A percentile compares a stretch with the other conserved stretches of the same genome.
Evolutionary conservation across 352 stramenopile genomes (phyloP).

Genomic region (Aphanomyces euteiches): DNA sequence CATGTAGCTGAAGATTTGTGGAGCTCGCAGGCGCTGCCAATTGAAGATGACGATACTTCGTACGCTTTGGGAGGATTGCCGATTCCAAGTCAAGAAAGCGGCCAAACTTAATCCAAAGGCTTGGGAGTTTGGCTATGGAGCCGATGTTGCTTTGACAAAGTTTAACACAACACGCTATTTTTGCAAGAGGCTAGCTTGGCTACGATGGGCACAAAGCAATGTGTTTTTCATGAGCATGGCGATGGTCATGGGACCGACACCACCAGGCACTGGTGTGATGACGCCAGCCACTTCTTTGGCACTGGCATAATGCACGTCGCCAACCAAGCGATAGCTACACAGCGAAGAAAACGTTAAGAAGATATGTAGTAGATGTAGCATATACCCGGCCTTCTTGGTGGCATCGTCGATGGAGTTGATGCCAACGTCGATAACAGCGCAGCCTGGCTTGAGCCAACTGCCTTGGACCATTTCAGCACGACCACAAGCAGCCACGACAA

Average conservation of each 20-base stretch:
- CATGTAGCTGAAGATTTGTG: too few species aligned
- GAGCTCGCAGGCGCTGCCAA: too few species aligned
- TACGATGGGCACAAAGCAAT: conserved; percentile 33
- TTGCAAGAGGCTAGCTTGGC: conserved; percentile 2
- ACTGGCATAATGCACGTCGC: conserved; percentile 93
- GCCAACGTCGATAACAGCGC: conserved; percentile 98
- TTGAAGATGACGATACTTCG: too few species aligned
- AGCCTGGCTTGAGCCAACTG: conserved; percentile 96
- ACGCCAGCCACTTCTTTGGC: conserved; percentile 76
- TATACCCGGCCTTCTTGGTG: conserved; percentile 26
- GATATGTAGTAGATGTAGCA: neutral
- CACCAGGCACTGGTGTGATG: conserved; percentile 97
- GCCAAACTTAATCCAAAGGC: too few species aligned
- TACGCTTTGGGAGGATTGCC: too few species aligned
- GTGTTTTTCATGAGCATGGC: conserved; percentile 91
- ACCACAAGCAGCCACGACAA: conserved; percentile 96
- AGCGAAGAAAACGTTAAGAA: conserved; percentile 32
- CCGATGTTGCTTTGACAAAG: too few species aligned
- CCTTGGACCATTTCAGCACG: conserved; percentile 92
- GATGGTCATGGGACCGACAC: conserved; percentile 99
- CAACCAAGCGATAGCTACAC: conserved; percentile 96
- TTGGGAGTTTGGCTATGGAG: too few species aligned
- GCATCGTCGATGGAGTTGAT: conserved; percentile 95
- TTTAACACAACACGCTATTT: neutral
- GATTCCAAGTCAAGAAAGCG: too few species aligned